Conservation (phyloP, 164 flowering plant genomes). For the Sextonia rubra region DNA sequence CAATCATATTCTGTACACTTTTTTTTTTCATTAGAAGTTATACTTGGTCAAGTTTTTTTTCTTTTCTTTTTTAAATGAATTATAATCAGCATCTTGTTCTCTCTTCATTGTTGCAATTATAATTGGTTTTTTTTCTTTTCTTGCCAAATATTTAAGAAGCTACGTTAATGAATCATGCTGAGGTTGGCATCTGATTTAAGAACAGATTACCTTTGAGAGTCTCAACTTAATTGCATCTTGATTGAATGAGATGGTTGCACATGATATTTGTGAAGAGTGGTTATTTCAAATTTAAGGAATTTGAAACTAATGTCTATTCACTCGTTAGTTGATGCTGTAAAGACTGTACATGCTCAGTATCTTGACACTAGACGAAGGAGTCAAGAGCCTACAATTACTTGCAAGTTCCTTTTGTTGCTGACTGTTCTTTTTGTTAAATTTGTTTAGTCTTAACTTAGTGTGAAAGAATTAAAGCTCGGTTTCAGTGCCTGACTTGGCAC, state of each 20-base stretch:
- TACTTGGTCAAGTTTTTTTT: not conserved
- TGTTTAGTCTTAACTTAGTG: too few relatives aligned
- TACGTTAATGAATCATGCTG: not conserved
- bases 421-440: too few relatives aligned
- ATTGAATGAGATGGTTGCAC: too few relatives aligned
- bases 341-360: too few relatives aligned
- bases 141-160: not conserved
- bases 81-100: not conserved
- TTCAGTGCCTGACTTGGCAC: too few relatives aligned
- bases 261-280: not conserved
- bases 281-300: not conserved
- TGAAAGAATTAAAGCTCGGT: too few relatives aligned
- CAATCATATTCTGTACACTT: too few relatives aligned
- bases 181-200: not conserved
- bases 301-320: too few relatives aligned
- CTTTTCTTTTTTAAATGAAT: not conserved
- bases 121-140: not conserved
- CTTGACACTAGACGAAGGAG: too few relatives aligned
- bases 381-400: too few relatives aligned
- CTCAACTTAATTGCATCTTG: not conserved
- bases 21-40: not conserved
- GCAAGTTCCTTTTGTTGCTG: too few relatives aligned
- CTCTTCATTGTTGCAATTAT: not conserved
- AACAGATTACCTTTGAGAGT: not conserved
- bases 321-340: too few relatives aligned